Evolutionary conservation across 306 rosid genomes (phyloP).

Genomic region (Mucuna pruriens): DNA sequence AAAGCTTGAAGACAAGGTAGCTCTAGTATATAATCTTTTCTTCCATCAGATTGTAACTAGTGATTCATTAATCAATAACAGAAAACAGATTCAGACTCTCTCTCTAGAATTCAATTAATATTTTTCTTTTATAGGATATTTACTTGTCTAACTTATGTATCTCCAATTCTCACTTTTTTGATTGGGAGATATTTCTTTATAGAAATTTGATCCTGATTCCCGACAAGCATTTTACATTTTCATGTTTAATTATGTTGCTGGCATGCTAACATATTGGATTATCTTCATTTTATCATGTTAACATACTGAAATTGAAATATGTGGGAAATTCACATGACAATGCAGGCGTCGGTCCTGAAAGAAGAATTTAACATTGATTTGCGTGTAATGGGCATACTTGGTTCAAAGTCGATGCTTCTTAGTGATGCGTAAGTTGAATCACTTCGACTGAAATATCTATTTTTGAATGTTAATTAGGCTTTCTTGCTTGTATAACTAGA

Average conservation of each 20-base stretch:
- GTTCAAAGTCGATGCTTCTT: constrained; percentile 83
- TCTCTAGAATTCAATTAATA: not conserved
- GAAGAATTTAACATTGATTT: constrained; percentile 95
- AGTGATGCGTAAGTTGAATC: constrained; percentile 76
- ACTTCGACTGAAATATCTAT: constrained; percentile 23
- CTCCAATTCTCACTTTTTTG: not conserved
- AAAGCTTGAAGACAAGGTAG: not conserved
- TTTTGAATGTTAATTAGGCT: not conserved
- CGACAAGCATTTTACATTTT: constrained; percentile 7
- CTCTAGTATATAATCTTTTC: not conserved
- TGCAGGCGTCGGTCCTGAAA: constrained; percentile 83
- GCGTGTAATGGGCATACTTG: constrained; percentile 92
- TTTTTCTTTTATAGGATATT: not conserved
- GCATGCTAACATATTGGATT: constrained; percentile 20
- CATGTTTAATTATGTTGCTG: constrained; percentile 23
- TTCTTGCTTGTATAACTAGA: not conserved
- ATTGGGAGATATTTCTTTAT: not conserved
- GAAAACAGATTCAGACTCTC: not conserved
- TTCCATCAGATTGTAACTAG: not conserved
- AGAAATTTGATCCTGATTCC: not conserved
- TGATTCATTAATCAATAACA: not conserved
- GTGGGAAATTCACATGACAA: constrained; percentile 16
- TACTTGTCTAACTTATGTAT: constrained; percentile 10
- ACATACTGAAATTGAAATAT: constrained; percentile 19
- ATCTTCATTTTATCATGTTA: constrained; percentile 11